Percentiles rank a stretch among this genome's conserved stretches.
Evolutionary conservation across 805 yeast species (phyloP).

Genomic region (Saccharomycopsis amapae): DNA sequence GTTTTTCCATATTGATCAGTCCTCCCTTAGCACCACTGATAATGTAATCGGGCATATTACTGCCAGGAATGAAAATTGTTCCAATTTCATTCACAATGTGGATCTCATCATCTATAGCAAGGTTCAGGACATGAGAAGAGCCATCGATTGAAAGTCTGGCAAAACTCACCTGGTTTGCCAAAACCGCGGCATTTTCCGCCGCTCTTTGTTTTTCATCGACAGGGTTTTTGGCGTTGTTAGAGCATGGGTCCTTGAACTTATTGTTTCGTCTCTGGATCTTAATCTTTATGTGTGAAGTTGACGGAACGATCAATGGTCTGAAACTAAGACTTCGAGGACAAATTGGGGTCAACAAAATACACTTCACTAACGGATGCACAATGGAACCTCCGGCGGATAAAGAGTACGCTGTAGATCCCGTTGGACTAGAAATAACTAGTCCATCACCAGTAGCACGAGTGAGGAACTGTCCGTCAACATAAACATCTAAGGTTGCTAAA

Average conservation of each 20-base stretch:
- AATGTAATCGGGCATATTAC: conserved; percentile 26
- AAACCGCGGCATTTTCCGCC: not conserved
- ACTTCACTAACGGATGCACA: conserved; percentile 81
- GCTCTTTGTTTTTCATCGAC: no score
- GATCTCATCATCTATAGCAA: conserved; percentile 72
- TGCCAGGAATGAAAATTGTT: conserved; percentile 47
- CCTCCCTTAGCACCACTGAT: not conserved
- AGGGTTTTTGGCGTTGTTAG: not conserved
- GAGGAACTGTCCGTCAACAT: conserved; percentile 72
- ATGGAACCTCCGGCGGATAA: conserved; percentile 88
- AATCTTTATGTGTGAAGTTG: conserved; percentile 64
- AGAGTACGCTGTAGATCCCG: conserved; percentile 93
- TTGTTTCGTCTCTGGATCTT: conserved; percentile 41
- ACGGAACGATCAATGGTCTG: conserved; percentile 78
- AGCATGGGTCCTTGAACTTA: conserved; percentile 8
- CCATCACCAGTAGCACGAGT: conserved; percentile 95
- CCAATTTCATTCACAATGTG: conserved; percentile 64
- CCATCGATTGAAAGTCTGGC: conserved; percentile 80
- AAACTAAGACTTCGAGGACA: conserved; percentile 90
- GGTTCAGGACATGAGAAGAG: conserved; percentile 52
- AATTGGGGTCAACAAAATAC: conserved; percentile 79
- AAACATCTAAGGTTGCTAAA: conserved; percentile 75
- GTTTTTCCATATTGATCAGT: not conserved
- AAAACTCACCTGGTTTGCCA: conserved; percentile 7
- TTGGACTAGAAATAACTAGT: conserved; percentile 76